Conservation (phyloP, 208 protist species). For the Acanthamoeba quina region DNA sequence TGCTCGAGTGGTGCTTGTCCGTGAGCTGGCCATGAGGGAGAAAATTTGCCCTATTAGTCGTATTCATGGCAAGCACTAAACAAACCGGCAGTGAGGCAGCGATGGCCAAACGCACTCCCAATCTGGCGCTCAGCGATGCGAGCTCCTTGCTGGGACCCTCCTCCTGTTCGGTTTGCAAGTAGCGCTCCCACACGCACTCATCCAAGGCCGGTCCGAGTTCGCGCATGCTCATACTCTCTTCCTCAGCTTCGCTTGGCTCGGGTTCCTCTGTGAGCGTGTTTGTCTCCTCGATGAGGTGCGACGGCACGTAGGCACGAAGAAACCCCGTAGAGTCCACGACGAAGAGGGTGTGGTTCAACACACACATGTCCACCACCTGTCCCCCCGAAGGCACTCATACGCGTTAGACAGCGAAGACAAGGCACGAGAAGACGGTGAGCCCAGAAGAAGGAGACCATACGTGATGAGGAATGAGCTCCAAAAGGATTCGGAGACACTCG, state of each 20-base stretch:
- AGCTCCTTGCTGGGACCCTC: not conserved
- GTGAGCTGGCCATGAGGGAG: not conserved
- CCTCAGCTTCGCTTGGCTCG: not conserved
- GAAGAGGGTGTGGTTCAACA: conserved; percentile 21
- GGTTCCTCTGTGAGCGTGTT: not conserved
- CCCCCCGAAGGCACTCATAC: not conserved
- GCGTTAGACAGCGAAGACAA: not conserved
- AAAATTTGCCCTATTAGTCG: not conserved
- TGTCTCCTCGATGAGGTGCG: not conserved
- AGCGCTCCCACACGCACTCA: conserved; percentile 13
- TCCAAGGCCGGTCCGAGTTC: not conserved
- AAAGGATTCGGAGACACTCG: not conserved
- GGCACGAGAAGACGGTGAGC: not conserved
- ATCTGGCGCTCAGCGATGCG: not conserved
- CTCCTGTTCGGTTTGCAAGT: not conserved
- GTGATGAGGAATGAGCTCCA: not conserved
- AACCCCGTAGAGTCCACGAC: not conserved
- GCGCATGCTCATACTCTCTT: not conserved
- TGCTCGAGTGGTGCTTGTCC: not conserved
- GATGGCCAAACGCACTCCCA: not conserved
- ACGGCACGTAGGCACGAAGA: conserved; percentile 28
- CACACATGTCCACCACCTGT: conserved; percentile 13
- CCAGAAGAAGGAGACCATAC: not conserved
- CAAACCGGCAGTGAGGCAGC: not conserved
- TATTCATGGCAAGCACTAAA: not conserved